Base-by-base conservation (phyloP, 2,329 filamentous ascomycete species). In the Colletotrichum euphorbiae region DNA sequence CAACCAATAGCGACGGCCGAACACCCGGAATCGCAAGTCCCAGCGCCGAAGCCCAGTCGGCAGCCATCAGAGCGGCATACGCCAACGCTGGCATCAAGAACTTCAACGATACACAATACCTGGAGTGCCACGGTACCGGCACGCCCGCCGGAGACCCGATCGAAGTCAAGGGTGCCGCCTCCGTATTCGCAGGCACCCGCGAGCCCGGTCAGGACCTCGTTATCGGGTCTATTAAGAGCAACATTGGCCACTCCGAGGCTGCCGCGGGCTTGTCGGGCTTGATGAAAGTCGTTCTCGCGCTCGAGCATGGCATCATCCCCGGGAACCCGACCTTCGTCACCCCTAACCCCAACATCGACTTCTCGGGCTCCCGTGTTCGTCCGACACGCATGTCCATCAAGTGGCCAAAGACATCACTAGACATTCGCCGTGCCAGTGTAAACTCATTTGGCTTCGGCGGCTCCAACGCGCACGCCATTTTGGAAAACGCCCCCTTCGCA, bases 71-170 rank as follows among this genome's bases (percentile, higher is more conserved):
- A 0, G 57, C 72, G 1, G 74, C 76, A 2, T 80, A 80, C 40
- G 38, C 15, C 1, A 68, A 70, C n/a, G 77, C 77, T 7, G 73
- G 72, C 2, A 72, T 79, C 28, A 56, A 17, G 3, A 62, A 59
- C 12, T 69, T 70, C 2, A 42, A 60, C 13, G 62, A 73, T 1
- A 76, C 75, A 1, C 72, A 64, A 2, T 81, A 77, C 62, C 71
- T 81, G 8, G 80, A 83, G 67, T 75, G 74, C 9, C 81, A 83
- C 57, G 80, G 79, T 6, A 81, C 80, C 0, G 80, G 79, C 0
- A 82, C 80, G 9, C 54, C 54, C 1, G 76, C 75, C 1, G 81
- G 80, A 3, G 80, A 82, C 50, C 77, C 79, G 0, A 69, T 74
- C 11, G 80, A 82, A 65, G 75, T 77, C 3, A 42, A 51, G 40